A percentile compares a stretch with the other conserved stretches of the same genome.
phyloP scores from a whole-genome alignment of 306 rosid genomes.

The Sphenostylis stenocarpa region DNA sequence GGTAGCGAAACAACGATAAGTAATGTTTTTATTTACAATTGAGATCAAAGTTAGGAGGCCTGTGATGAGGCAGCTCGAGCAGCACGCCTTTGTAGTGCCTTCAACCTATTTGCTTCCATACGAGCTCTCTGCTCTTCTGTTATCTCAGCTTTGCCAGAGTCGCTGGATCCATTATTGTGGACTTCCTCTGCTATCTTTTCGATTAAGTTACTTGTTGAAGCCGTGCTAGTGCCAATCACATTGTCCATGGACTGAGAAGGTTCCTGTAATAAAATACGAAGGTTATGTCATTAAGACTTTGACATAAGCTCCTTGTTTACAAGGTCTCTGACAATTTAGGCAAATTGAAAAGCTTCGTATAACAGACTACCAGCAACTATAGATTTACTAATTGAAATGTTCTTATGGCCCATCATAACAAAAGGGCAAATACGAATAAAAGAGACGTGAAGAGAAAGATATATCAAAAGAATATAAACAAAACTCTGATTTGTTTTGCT shows the following conservation, averaged over 20 bases:
- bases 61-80: slow-evolving; percentile 49
- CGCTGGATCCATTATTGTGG: slow-evolving; percentile 33
- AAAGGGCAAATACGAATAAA: neutral
- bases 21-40: slow-evolving; percentile 7
- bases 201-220: slow-evolving; percentile 26
- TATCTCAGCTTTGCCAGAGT: slow-evolving; percentile 42
- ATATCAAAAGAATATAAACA: neutral
- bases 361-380: no score
- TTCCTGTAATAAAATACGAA: slow-evolving; percentile 48
- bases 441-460: neutral
- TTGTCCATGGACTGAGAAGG: slow-evolving; percentile 37
- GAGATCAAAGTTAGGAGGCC: slow-evolving; percentile 30
- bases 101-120: slow-evolving; percentile 85
- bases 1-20: neutral
- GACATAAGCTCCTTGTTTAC: slow-evolving; percentile 5
- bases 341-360: no score
- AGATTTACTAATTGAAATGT: neutral
- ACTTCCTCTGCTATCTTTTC: slow-evolving; percentile 34
- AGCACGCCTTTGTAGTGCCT: slow-evolving; percentile 83
- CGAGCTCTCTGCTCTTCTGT: slow-evolving; percentile 81
- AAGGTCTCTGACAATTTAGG: neutral
- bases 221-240: neutral
- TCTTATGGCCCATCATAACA: slow-evolving; percentile 17
- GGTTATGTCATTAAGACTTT: neutral
- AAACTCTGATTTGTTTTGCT: neutral